Percentiles rank a stretch among this genome's conserved stretches.
phyloP scores from a whole-genome alignment of 73 alveolate genomes.

The Durusdinium trenchii region DNA sequence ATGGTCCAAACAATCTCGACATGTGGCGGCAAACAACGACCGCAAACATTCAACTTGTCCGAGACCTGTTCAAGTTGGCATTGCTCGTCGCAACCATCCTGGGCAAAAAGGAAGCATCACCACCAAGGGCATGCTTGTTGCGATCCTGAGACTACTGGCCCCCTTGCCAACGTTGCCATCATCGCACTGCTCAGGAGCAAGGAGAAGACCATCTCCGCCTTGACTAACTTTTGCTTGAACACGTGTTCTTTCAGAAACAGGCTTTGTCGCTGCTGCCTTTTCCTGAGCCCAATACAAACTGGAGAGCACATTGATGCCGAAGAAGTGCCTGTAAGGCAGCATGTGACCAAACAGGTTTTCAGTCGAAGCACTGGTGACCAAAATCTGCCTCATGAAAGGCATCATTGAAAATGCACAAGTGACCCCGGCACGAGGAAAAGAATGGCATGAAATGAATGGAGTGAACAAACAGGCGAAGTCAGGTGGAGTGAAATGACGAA shows the following conservation, averaged over 20 bases:
- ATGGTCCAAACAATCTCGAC: too few species aligned
- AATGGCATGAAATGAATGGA: too few species aligned
- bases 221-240: background rate
- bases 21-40: background rate
- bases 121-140: too few species aligned
- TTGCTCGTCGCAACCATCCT: constrained; percentile 79
- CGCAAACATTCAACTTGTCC: background rate
- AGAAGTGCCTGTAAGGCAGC: constrained; percentile 15
- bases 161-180: constrained; percentile 91
- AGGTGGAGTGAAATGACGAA: too few species aligned
- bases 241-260: background rate
- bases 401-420: too few species aligned
- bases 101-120: background rate
- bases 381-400: too few species aligned
- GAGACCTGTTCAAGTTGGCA: constrained; percentile 83
- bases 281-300: constrained; percentile 35
- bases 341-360: too few species aligned
- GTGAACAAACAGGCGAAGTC: too few species aligned
- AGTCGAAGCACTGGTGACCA: too few species aligned
- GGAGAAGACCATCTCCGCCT: constrained; percentile 80
- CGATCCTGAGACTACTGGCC: too few species aligned
- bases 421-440: too few species aligned
- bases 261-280: background rate
- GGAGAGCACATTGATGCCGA: constrained; percentile 67
- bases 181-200: constrained; percentile 73